Conservation (phyloP, 306 rosid species). For the Gastrolobium villosum region DNA sequence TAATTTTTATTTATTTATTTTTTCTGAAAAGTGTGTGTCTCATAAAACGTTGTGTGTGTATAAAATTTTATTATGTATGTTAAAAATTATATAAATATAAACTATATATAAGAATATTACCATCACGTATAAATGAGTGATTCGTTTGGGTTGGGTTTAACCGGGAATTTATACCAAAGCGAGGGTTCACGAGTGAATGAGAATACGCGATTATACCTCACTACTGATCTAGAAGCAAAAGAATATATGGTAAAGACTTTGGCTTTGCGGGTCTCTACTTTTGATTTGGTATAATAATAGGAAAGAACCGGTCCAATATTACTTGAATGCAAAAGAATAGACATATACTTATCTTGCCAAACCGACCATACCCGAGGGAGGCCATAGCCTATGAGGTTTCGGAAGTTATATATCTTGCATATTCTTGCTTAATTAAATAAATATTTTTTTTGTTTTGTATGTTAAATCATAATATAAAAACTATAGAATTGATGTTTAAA, state of each 20-base stretch:
- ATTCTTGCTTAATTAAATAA: background rate
- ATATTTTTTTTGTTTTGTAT: background rate
- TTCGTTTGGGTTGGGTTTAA: constrained; percentile 24
- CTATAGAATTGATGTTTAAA: background rate
- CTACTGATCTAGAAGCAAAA: constrained; percentile 17
- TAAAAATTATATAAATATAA: no score
- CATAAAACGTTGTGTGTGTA: no score
- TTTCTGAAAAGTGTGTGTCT: no score
- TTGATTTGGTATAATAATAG: background rate
- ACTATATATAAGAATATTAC: background rate
- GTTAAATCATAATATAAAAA: background rate
- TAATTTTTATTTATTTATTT: no score
- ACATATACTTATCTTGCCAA: background rate
- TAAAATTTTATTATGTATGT: no score
- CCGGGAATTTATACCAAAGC: constrained; percentile 43
- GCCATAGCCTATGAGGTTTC: constrained; percentile 9
- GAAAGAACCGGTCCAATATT: constrained; percentile 1
- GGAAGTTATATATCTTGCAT: background rate
- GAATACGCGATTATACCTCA: constrained; percentile 32
- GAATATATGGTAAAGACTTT: constrained; percentile 15
- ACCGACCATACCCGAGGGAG: constrained; percentile 42
- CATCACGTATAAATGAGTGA: background rate
- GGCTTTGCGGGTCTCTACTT: constrained; percentile 11
- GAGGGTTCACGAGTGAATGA: constrained; percentile 40
- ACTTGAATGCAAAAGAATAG: constrained; percentile 3